Conservation (phyloP, 495 filamentous ascomycete genomes). For the Rusavskia elegans region DNA sequence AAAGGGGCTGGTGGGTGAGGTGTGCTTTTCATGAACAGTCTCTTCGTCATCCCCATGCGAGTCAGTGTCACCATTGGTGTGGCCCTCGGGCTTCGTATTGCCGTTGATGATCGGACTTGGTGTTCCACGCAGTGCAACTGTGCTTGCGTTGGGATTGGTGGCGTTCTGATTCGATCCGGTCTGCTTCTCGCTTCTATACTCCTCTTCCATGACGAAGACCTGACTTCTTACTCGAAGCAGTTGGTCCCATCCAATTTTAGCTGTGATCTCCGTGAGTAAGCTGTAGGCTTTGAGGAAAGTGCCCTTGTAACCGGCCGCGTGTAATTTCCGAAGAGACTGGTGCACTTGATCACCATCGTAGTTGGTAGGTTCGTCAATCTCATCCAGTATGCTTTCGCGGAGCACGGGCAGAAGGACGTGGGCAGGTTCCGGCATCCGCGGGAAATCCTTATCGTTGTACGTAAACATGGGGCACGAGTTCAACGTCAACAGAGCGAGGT, state of each 20-base stretch:
- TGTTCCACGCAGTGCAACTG: constrained; percentile 51
- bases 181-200: constrained; percentile 84
- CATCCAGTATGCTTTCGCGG: constrained; percentile 80
- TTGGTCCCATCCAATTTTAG: constrained; percentile 95
- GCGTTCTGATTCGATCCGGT: constrained; percentile 32
- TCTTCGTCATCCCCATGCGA: constrained; percentile 18
- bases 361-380: constrained; percentile 82
- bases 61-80: constrained; percentile 25
- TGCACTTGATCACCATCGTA: constrained; percentile 69
- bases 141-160: constrained; percentile 55
- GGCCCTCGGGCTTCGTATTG: constrained; percentile 15
- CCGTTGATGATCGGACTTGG: constrained; percentile 49
- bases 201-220: constrained; percentile 98
- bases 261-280: constrained; percentile 83
- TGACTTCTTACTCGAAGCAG: constrained; percentile 83
- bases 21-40: constrained; percentile 6
- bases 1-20: constrained; percentile 11
- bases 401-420: constrained; percentile 76
- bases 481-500: constrained; percentile 79
- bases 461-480: constrained; percentile 99
- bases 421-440: constrained; percentile 78
- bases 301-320: constrained; percentile 76
- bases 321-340: constrained; percentile 68
- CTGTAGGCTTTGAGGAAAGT: constrained; percentile 92
- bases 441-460: constrained; percentile 93